Evolutionary conservation across 805 yeast genomes (phyloP), one percentile per base, ranked within the genome.

Genomic region (Priceomyces castillae): DNA sequence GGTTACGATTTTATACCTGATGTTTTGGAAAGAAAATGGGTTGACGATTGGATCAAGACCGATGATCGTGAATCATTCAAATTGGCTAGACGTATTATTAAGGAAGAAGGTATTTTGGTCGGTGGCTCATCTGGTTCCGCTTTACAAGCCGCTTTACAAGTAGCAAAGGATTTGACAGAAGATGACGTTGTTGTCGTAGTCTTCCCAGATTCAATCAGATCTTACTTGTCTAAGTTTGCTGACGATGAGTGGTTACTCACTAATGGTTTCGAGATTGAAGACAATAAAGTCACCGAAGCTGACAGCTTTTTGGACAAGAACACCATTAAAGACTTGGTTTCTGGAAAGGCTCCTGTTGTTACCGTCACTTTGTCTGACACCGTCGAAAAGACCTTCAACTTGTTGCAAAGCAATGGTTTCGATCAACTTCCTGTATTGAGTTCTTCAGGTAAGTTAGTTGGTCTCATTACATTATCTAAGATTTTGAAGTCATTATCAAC

Each of bases 81-180:
- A 44, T 78, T 84, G 54, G 92, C 95, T 30, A 77, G 96, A 71
- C 81, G 89, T 67, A 74, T 87, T 51, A 87, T 87, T 54, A 71
- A 82, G 40, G 90, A 86, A 59, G 96, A 87, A 67, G 96, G 96
- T 63, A 80, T 87, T 43, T 72, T 87, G 40, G 89, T 87, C 40
- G 96, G 96, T 59, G 96, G 96, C n/a, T 83, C 90, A 7, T 82
- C 90, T 12, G 96, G 96, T 46, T 76, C 84, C 53, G 90, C 96
- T 7, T 77, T 87, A 54, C 82, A 84, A 55, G 95, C 94, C 26
- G 84, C 89, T 37, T 74, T 87, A 45, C 69, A 80, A 53, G 85
- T 84, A 49, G 81, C 82, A 49, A 73, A 81, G 57, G 81, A 78
- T 40, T 74, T 87, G 61, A 78, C 84, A 37, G 88, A 84, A 68